These are phyloP conservation scores for Elsinoe australis DNA, from an alignment of 2,329 filamentous ascomycete genomes.

Conservation along the genomic window DNA sequence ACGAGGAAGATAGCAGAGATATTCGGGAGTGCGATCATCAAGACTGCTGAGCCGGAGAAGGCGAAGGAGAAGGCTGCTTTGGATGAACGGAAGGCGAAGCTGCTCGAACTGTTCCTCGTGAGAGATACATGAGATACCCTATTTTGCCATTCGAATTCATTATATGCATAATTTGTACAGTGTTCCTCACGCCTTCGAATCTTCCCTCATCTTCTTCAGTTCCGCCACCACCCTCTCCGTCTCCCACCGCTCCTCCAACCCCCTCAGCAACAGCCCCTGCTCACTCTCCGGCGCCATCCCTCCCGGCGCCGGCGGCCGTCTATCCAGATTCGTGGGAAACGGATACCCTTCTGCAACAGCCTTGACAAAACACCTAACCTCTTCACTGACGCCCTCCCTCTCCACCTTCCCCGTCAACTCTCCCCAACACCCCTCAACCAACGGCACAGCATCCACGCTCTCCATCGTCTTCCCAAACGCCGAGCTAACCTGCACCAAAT, in stretches of 20 bases:
- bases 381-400: conserved; percentile 34
- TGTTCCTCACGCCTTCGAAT: conserved; percentile 21
- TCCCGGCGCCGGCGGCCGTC: conserved; percentile 46
- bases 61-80: conserved; percentile 53
- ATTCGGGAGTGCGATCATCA: conserved; percentile 58
- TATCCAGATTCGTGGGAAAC: conserved; percentile 56
- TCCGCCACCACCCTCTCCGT: conserved; percentile 34
- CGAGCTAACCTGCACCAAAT: conserved; percentile 54
- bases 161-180: no score
- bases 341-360: conserved; percentile 53
- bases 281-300: conserved; percentile 56
- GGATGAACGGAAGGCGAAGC: conserved; percentile 56
- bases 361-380: conserved; percentile 42
- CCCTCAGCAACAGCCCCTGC: conserved; percentile 44
- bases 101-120: conserved; percentile 64
- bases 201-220: conserved; percentile 24
- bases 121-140: conserved; percentile 25
- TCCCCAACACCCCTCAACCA: conserved; percentile 43
- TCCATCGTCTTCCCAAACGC: conserved; percentile 61
- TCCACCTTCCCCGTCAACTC: conserved; percentile 30
- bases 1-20: conserved; percentile 59
- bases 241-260: conserved; percentile 37
- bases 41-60: conserved; percentile 36
- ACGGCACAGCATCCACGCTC: conserved; percentile 45
- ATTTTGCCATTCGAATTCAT: no score